phyloP scores from a whole-genome alignment of 768 basidiomycete species.

The Termitomyces heimii region DNA sequence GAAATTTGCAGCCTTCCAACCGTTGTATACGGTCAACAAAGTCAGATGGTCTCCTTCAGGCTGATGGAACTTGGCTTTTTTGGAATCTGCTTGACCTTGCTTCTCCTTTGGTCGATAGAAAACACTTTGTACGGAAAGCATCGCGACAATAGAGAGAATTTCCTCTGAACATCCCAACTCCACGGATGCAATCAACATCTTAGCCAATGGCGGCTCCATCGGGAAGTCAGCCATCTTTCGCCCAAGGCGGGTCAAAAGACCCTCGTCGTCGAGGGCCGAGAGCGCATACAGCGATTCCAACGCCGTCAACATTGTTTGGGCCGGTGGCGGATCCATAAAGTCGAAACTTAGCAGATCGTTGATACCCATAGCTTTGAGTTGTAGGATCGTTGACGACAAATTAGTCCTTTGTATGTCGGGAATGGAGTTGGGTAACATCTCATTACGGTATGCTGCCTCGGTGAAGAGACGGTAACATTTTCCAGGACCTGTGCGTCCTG shows the following conservation, averaged over 20 bases:
- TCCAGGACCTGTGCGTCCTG: conserved; percentile 95
- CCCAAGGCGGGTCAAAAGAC: conserved; percentile 87
- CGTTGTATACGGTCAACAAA: conserved; percentile 92
- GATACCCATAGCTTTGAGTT: conserved; percentile 98
- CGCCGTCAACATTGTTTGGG: conserved; percentile 95
- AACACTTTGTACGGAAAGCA: conserved; percentile 94
- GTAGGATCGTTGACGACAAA: conserved; percentile 85
- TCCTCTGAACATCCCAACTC: conserved; percentile 98
- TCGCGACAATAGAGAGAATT: conserved; percentile 93
- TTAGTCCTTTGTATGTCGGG: conserved; percentile 98
- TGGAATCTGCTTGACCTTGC: conserved; percentile 97
- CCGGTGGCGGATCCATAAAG: conserved; percentile 99
- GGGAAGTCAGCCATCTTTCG: conserved; percentile 99
- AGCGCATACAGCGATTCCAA: conserved; percentile 92
- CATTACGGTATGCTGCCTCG: conserved; percentile 96
- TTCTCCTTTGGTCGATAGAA: conserved; percentile 99
- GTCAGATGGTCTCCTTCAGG: conserved; percentile 97
- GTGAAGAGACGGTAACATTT: conserved; percentile 98
- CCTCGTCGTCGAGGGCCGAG: conserved; percentile 95
- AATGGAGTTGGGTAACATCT: conserved; percentile 96
- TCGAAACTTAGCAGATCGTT: conserved; percentile 97
- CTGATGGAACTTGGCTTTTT: conserved; percentile 99
- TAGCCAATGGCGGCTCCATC: conserved; percentile 92
- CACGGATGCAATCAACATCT: conserved; percentile 97
- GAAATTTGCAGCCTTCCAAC: conserved; percentile 95